These are phyloP conservation scores for Hansenula sp. DNA, from an alignment of 1,139 yeast species.

Conservation along the genomic window DNA sequence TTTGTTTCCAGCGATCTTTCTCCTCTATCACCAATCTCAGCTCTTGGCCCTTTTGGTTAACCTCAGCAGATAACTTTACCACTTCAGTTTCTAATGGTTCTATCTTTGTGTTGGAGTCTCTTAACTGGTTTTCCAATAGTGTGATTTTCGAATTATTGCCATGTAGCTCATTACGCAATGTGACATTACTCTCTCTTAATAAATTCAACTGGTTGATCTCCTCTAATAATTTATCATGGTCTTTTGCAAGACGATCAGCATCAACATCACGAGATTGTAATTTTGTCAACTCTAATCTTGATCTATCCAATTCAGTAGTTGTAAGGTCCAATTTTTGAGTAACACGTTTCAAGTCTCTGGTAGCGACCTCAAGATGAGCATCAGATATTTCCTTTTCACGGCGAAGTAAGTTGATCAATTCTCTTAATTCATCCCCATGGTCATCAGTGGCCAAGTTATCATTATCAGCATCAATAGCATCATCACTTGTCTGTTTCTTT, in stretches of 20 bases:
- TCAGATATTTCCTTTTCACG: constrained; percentile 76
- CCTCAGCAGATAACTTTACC: constrained; percentile 32
- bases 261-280: constrained; percentile 34
- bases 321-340: constrained; percentile 37
- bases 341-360: constrained; percentile 26
- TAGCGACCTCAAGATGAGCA: constrained; percentile 45
- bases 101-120: constrained; percentile 31
- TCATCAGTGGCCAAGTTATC: constrained; percentile 23
- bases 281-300: constrained; percentile 40
- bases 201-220: constrained; percentile 68
- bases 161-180: constrained; percentile 54
- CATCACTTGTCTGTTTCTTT: constrained; percentile 11
- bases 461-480: constrained; percentile 16
- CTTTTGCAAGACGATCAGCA: constrained; percentile 37
- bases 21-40: constrained; percentile 37
- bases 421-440: constrained; percentile 40
- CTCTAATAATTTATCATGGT: constrained; percentile 51
- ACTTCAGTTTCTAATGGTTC: constrained; percentile 30
- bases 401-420: constrained; percentile 60
- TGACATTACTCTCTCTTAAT: constrained; percentile 68
- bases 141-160: constrained; percentile 22
- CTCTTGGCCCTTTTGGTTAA: constrained; percentile 39
- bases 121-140: constrained; percentile 28
- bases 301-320: constrained; percentile 40
- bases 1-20: constrained; percentile 46